phyloP scores from a whole-genome alignment of 306 rosid genomes.

The Adenanthera pavonina region DNA sequence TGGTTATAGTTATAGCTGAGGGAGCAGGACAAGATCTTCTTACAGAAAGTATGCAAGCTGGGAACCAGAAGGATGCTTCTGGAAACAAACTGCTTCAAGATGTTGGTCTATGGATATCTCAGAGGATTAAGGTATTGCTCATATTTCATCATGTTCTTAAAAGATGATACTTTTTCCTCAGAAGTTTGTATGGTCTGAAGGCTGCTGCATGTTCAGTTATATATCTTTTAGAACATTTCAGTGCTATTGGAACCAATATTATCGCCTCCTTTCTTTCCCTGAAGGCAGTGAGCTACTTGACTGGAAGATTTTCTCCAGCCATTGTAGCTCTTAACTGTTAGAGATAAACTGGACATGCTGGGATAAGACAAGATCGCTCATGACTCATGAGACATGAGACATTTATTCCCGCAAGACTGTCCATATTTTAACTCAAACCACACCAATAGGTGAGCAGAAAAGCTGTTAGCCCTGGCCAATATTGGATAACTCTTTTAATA shows the following conservation, averaged over 20 bases:
- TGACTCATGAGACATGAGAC: background rate
- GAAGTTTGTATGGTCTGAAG: constrained; percentile 26
- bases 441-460: background rate
- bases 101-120: constrained; percentile 89
- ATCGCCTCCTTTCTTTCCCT: constrained; percentile 4
- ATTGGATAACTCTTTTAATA: no score
- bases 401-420: background rate
- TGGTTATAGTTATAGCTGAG: constrained; percentile 90
- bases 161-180: constrained; percentile 6
- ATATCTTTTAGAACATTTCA: background rate
- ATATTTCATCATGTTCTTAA: constrained; percentile 36
- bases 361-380: background rate
- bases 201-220: constrained; percentile 17
- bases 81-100: constrained; percentile 82
- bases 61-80: constrained; percentile 77
- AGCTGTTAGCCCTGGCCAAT: background rate
- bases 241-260: background rate
- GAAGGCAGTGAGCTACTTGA: background rate
- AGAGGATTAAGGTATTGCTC: constrained; percentile 72
- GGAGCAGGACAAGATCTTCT: constrained; percentile 94
- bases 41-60: constrained; percentile 64
- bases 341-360: background rate
- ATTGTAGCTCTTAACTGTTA: background rate
- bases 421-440: background rate
- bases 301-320: background rate